Evolutionary conservation across 345 rosid species (phyloP).

Genomic region (Bruguiera parviflora): DNA sequence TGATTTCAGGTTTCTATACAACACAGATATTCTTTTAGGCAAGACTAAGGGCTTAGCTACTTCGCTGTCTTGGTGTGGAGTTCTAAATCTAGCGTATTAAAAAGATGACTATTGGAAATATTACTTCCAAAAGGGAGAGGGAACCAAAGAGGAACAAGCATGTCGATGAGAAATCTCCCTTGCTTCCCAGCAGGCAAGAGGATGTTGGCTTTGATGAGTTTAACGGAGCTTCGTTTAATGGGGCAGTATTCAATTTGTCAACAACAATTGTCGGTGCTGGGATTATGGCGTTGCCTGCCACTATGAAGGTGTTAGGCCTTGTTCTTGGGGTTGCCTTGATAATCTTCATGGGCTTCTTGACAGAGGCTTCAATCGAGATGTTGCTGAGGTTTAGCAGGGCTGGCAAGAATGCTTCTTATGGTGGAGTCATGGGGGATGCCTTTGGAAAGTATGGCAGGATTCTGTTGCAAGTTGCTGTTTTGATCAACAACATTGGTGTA

Average conservation of each 20-base stretch:
- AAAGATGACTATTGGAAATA: slow-evolving; percentile 51
- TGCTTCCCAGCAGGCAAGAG: slow-evolving; percentile 41
- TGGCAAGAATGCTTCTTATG: slow-evolving; percentile 55
- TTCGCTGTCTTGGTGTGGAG: slow-evolving; percentile 7
- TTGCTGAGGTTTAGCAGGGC: slow-evolving; percentile 65
- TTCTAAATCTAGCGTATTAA: slow-evolving; percentile 7
- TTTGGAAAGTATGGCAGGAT: slow-evolving; percentile 62
- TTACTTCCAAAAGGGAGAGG: slow-evolving; percentile 44
- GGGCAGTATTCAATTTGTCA: slow-evolving; percentile 78
- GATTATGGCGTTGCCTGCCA: slow-evolving; percentile 91
- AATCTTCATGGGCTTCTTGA: slow-evolving; percentile 62
- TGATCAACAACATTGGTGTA: slow-evolving; percentile 67
- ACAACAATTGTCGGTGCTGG: slow-evolving; percentile 88
- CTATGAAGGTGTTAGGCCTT: slow-evolving; percentile 79
- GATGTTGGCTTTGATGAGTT: slow-evolving; percentile 46
- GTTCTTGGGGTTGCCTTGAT: slow-evolving; percentile 57
- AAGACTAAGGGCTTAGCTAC: background rate
- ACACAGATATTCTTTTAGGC: background rate
- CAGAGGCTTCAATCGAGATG: slow-evolving; percentile 61
- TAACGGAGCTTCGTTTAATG: slow-evolving; percentile 74
- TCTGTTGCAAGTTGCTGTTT: slow-evolving; percentile 52
- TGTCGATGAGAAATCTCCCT: slow-evolving; percentile 47
- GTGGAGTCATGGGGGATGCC: slow-evolving; percentile 70
- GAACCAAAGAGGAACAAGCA: slow-evolving; percentile 39
- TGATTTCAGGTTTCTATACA: background rate